These are phyloP conservation scores for Rosa chinensis DNA, from an alignment of 306 rosid species.

Conservation along the genomic window DNA sequence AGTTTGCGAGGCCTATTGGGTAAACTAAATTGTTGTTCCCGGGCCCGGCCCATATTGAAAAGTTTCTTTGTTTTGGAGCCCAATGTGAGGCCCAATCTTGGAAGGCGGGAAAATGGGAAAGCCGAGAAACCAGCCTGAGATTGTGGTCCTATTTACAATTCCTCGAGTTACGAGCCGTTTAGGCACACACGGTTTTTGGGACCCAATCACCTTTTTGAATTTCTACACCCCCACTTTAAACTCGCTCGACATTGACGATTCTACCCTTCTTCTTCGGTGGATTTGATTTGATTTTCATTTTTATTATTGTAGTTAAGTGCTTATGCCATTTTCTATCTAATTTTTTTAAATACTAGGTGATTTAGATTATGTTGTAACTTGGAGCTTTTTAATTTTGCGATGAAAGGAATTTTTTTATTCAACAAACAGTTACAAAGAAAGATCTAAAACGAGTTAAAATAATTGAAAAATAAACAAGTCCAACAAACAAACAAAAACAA, in stretches of 20 bases:
- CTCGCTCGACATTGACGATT: neutral
- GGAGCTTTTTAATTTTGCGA: too few relatives aligned
- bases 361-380: too few relatives aligned
- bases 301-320: neutral
- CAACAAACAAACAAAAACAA: too few relatives aligned
- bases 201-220: constrained; percentile 7
- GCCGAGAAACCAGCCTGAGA: constrained; percentile 8
- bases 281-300: neutral
- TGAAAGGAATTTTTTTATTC: too few relatives aligned
- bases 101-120: constrained; percentile 16
- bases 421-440: too few relatives aligned
- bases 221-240: neutral
- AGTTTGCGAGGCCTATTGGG: neutral
- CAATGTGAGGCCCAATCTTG: neutral
- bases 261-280: neutral
- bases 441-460: too few relatives aligned
- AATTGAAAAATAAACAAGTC: too few relatives aligned
- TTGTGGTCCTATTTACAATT: constrained; percentile 2
- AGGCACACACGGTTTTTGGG: constrained; percentile 26
- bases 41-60: neutral
- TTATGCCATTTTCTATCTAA: too few relatives aligned
- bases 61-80: neutral
- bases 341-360: too few relatives aligned
- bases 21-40: neutral
- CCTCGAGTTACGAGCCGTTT: constrained; percentile 26